phyloP scores from a whole-genome alignment of 352 stramenopile genomes.

The Pythium biforme region DNA sequence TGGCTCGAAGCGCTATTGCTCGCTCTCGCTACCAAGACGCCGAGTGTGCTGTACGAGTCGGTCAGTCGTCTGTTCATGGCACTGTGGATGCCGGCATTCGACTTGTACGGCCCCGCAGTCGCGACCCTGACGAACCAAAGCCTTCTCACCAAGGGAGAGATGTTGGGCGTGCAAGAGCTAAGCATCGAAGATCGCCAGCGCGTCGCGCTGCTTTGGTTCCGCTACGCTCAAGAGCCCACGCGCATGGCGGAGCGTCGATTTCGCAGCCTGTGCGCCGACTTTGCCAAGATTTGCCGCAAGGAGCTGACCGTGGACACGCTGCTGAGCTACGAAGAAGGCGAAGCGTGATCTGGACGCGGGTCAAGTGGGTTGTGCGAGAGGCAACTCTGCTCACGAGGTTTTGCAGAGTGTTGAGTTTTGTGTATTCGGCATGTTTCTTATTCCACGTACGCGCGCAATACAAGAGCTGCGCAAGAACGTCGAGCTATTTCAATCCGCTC shows the following conservation, averaged over 20 bases:
- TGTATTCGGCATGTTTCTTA: too few species aligned
- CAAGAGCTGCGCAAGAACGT: not conserved
- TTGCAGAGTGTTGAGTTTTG: too few species aligned
- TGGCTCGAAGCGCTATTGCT: constrained; percentile 51
- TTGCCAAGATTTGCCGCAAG: constrained; percentile 77
- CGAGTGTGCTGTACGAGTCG: constrained; percentile 57
- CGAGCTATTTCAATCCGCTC: not conserved
- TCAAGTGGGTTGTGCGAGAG: not conserved
- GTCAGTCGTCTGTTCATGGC: constrained; percentile 55
- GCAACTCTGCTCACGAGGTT: too few species aligned
- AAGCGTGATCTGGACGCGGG: constrained; percentile 2
- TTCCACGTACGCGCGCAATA: not conserved
- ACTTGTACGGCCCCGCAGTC: constrained; percentile 33
- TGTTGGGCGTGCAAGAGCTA: constrained; percentile 41
- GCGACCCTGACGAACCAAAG: constrained; percentile 26
- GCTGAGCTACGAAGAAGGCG: constrained; percentile 44
- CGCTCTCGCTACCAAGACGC: constrained; percentile 50
- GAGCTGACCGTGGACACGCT: constrained; percentile 57
- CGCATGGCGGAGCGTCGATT: constrained; percentile 57
- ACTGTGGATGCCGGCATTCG: constrained; percentile 42
- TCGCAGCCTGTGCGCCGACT: constrained; percentile 55
- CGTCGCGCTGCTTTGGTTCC: constrained; percentile 55
- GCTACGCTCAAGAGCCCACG: constrained; percentile 48
- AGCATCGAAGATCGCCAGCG: constrained; percentile 45
- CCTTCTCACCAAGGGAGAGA: constrained; percentile 29